These are phyloP conservation scores for Pseudohalonectria lignicola DNA, from an alignment of 2,329 filamentous ascomycete genomes.

Conservation along the genomic window DNA sequence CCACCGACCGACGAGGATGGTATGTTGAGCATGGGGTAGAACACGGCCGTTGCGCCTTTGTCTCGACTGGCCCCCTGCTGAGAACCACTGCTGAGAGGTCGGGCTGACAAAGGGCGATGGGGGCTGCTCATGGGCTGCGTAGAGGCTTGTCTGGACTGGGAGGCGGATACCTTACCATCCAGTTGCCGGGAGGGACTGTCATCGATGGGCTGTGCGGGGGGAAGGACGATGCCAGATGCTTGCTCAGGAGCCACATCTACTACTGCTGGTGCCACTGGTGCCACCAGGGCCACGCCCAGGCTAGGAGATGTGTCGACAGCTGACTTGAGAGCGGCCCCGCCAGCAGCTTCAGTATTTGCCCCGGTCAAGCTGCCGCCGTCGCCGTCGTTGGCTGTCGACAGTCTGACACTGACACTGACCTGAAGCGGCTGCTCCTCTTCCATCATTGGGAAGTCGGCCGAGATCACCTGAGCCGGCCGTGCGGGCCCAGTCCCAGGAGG, in stretches of 20 bases:
- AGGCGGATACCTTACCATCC: constrained; percentile 6
- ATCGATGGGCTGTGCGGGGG: not conserved
- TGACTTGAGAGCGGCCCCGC: no score
- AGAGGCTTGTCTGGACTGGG: not conserved
- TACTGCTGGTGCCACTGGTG: not conserved
- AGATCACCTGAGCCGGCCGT: not conserved
- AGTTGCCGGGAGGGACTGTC: constrained; percentile 19
- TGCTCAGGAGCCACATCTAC: no score
- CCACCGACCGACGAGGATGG: constrained; percentile 28
- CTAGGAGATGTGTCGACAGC: not conserved
- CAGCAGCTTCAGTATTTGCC: not conserved
- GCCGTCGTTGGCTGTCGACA: not conserved
- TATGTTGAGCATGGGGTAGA: constrained; percentile 18
- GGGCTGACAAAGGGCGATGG: not conserved
- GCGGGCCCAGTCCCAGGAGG: not conserved
- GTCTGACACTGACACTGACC: no score
- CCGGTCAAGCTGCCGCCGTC: not conserved
- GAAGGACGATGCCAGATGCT: no score
- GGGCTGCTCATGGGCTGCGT: constrained; percentile 8
- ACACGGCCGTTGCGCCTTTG: no score
- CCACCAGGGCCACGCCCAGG: not conserved
- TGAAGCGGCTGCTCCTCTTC: not conserved
- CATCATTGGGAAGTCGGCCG: not conserved
- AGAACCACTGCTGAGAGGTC: not conserved
- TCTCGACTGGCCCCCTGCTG: constrained; percentile 4